Conservation (phyloP, 2,329 filamentous ascomycete species). For the Aspergillus sp. region DNA sequence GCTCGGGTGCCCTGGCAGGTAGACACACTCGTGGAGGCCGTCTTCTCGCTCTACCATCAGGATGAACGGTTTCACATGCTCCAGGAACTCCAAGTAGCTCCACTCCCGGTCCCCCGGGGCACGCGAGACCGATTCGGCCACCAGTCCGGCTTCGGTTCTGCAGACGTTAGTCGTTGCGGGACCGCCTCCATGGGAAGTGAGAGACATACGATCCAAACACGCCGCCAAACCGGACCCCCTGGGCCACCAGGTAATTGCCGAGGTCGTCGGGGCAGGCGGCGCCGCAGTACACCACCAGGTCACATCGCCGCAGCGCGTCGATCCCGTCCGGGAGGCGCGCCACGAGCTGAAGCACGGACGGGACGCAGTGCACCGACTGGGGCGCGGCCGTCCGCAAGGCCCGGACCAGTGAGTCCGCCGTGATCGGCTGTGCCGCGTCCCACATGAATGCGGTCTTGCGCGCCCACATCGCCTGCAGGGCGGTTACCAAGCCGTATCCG, state of each 20-base stretch:
- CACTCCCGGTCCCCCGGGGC: slow-evolving; percentile 38
- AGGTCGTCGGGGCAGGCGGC: slow-evolving; percentile 43
- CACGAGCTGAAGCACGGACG: neutral
- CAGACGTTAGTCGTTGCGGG: slow-evolving; percentile 3
- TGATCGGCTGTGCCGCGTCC: slow-evolving; percentile 36
- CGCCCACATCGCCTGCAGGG: slow-evolving; percentile 42
- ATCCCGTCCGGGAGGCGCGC: neutral
- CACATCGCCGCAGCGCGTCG: slow-evolving; percentile 27
- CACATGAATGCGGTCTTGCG: slow-evolving; percentile 43
- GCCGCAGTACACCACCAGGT: slow-evolving; percentile 40
- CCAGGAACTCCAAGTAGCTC: slow-evolving; percentile 43
- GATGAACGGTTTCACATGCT: slow-evolving; percentile 34
- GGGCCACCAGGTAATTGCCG: slow-evolving; percentile 36
- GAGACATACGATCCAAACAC: slow-evolving; percentile 40
- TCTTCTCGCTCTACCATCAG: slow-evolving; percentile 34
- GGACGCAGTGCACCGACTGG: neutral
- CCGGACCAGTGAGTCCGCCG: neutral
- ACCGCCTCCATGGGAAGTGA: neutral
- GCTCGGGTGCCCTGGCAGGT: slow-evolving; percentile 28
- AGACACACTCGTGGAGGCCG: slow-evolving; percentile 29
- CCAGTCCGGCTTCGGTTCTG: slow-evolving; percentile 45
- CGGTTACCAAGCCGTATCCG: slow-evolving; percentile 41
- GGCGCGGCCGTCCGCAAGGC: neutral
- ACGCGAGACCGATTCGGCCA: slow-evolving; percentile 42
- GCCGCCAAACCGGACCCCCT: slow-evolving; percentile 37